A percentile compares a stretch with the other conserved stretches of the same genome.
Evolutionary conservation across 2,329 filamentous ascomycete genomes (phyloP).

Genomic region (Huntiella omanensis): DNA sequence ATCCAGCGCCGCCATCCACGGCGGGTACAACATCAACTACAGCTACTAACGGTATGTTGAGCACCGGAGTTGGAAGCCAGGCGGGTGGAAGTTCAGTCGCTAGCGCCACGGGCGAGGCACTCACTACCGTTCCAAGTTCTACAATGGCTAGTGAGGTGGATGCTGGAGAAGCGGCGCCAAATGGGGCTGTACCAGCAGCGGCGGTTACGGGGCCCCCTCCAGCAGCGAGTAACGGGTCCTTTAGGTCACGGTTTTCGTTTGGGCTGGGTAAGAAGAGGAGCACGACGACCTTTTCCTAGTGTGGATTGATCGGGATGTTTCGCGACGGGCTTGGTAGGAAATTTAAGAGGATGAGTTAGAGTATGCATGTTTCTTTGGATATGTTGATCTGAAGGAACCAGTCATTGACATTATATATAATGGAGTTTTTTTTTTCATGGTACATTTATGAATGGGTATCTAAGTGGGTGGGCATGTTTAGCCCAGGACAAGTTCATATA

Average conservation of each 20-base stretch:
- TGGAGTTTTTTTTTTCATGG: no score
- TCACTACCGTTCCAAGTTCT: no score
- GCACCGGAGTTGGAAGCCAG: neutral
- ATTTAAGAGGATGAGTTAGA: no score
- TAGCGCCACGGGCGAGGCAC: neutral
- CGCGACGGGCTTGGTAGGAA: no score
- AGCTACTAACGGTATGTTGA: neutral
- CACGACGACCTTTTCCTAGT: conserved; percentile 19
- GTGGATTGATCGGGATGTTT: neutral
- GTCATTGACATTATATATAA: neutral
- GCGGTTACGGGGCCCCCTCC: neutral
- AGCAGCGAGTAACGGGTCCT: conserved; percentile 6
- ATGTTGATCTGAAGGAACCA: neutral
- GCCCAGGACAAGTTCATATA: conserved; percentile 63
- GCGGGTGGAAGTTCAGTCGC: neutral
- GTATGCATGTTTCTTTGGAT: no score
- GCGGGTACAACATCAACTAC: neutral
- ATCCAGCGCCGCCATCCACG: conserved; percentile 2
- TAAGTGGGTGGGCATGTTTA: conserved; percentile 21
- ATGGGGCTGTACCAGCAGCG: neutral
- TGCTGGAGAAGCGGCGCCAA: neutral
- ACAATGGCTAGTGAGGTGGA: neutral
- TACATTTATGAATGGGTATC: no score
- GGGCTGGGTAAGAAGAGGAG: conserved; percentile 47
- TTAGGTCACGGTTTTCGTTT: conserved; percentile 41